These are phyloP conservation scores for Thymus quinquecostatus DNA, from an alignment of 257 asterid genomes.

Conservation along the genomic window DNA sequence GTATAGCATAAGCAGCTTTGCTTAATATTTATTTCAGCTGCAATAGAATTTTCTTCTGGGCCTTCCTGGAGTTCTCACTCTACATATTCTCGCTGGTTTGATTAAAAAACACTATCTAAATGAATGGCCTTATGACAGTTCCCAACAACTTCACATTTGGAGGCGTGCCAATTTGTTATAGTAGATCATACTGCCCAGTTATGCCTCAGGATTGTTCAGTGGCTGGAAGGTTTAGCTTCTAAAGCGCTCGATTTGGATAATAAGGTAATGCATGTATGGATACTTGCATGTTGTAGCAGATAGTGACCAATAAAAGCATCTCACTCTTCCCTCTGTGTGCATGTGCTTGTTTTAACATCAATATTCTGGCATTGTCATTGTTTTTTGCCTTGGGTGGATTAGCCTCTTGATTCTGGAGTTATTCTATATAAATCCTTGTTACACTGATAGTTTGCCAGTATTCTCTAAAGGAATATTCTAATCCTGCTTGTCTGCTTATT, in stretches of 20 bases:
- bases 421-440: not conserved
- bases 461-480: not conserved
- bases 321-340: slow-evolving; percentile 4
- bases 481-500: slow-evolving; percentile 3
- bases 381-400: slow-evolving; percentile 10
- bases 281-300: slow-evolving; percentile 30
- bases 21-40: slow-evolving; percentile 31
- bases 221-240: slow-evolving; percentile 99
- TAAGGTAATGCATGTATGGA: slow-evolving; percentile 55
- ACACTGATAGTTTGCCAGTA: not conserved
- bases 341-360: not conserved
- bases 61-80: slow-evolving; percentile 4
- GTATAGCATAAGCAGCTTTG: slow-evolving; percentile 30
- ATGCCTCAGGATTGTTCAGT: slow-evolving; percentile 92
- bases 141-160: slow-evolving; percentile 92
- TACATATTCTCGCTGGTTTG: slow-evolving; percentile 24
- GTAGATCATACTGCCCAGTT: slow-evolving; percentile 79
- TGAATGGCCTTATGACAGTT: slow-evolving; percentile 54
- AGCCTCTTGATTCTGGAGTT: slow-evolving; percentile 6
- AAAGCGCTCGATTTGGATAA: slow-evolving; percentile 89
- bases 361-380: not conserved
- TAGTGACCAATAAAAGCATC: slow-evolving; percentile 16
- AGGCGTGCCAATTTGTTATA: slow-evolving; percentile 83
- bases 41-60: slow-evolving; percentile 14
- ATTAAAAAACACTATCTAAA: slow-evolving; percentile 18